These are phyloP conservation scores for Boletus bicolor DNA, from an alignment of 768 basidiomycete genomes.

Conservation along the genomic window DNA sequence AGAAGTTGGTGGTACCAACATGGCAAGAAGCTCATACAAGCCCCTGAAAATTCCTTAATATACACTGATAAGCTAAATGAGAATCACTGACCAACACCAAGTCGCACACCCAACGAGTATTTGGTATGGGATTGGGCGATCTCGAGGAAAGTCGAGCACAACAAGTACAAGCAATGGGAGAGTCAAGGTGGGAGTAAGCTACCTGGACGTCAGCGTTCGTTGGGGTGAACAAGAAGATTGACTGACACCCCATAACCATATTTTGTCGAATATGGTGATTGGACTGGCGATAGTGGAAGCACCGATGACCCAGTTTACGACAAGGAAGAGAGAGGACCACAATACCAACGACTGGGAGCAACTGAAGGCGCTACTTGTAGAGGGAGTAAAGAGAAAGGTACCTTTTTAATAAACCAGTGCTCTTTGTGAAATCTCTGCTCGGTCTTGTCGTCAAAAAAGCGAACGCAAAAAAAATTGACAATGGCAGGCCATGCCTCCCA, in stretches of 20 bases:
- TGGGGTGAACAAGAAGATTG: slow-evolving; percentile 12
- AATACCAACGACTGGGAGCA: slow-evolving; percentile 47
- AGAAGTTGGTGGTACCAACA: slow-evolving; percentile 27
- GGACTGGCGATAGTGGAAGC: slow-evolving; percentile 48
- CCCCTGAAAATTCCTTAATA: slow-evolving; percentile 38
- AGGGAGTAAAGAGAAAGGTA: slow-evolving; percentile 8
- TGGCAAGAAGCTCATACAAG: slow-evolving; percentile 55
- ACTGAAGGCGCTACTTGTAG: slow-evolving; percentile 1
- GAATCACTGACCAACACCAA: slow-evolving; percentile 56
- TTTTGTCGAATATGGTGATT: slow-evolving; percentile 48
- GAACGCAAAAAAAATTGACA: slow-evolving; percentile 55
- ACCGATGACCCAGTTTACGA: slow-evolving; percentile 68
- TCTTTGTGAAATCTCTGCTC: slow-evolving; percentile 56
- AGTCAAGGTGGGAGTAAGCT: slow-evolving; percentile 58
- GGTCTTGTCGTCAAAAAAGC: slow-evolving; percentile 58
- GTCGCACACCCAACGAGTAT: slow-evolving; percentile 51
- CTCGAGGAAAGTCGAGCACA: slow-evolving; percentile 69
- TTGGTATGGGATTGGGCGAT: slow-evolving; percentile 59
- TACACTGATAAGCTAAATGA: background rate
- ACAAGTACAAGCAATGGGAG: slow-evolving; percentile 65
- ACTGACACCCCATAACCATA: slow-evolving; percentile 57
- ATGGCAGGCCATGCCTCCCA: slow-evolving; percentile 57
- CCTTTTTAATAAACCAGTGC: slow-evolving; percentile 70
- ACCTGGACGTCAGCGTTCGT: background rate
- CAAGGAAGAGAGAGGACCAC: slow-evolving; percentile 61